phyloP scores from a whole-genome alignment of 345 rosid species.

The Camelina neglecta region DNA sequence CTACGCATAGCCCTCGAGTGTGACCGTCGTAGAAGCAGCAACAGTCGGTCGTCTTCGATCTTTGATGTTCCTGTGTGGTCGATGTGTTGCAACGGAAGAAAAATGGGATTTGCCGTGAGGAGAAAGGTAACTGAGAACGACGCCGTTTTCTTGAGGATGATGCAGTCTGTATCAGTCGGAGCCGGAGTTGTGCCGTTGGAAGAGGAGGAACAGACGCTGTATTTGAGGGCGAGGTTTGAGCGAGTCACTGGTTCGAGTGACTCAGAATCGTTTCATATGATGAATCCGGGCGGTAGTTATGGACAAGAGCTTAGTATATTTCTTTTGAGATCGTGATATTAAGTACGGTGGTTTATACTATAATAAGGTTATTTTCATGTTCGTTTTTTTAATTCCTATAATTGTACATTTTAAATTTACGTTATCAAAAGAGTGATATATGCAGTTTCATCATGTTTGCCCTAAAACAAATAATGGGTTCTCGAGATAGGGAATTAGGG shows the following conservation, averaged over 20 bases:
- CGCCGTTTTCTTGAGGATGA: slow-evolving; percentile 61
- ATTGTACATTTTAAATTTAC: slow-evolving; percentile 13
- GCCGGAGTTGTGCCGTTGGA: slow-evolving; percentile 67
- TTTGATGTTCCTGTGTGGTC: slow-evolving; percentile 79
- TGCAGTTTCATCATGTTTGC: not conserved
- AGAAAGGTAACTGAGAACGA: slow-evolving; percentile 57
- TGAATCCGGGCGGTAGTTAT: slow-evolving; percentile 69
- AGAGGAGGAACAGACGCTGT: slow-evolving; percentile 60
- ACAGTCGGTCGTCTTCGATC: slow-evolving; percentile 37
- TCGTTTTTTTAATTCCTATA: not conserved
- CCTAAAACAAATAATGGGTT: not conserved
- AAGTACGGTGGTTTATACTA: slow-evolving; percentile 40
- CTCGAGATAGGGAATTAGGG: not conserved
- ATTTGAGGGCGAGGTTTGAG: slow-evolving; percentile 69
- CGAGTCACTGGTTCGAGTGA: slow-evolving; percentile 77
- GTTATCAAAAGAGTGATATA: not conserved
- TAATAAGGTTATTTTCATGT: slow-evolving; percentile 8
- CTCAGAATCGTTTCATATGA: slow-evolving; percentile 82
- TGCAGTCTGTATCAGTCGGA: slow-evolving; percentile 84
- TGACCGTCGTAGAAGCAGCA: slow-evolving; percentile 43
- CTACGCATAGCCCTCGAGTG: slow-evolving; percentile 79
- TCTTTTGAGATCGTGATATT: slow-evolving; percentile 60
- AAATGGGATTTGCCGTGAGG: slow-evolving; percentile 75
- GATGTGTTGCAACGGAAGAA: slow-evolving; percentile 85
- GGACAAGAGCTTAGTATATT: slow-evolving; percentile 84